phyloP scores from a whole-genome alignment of 164 flowering plant species.

The Chimonanthus praecox region DNA sequence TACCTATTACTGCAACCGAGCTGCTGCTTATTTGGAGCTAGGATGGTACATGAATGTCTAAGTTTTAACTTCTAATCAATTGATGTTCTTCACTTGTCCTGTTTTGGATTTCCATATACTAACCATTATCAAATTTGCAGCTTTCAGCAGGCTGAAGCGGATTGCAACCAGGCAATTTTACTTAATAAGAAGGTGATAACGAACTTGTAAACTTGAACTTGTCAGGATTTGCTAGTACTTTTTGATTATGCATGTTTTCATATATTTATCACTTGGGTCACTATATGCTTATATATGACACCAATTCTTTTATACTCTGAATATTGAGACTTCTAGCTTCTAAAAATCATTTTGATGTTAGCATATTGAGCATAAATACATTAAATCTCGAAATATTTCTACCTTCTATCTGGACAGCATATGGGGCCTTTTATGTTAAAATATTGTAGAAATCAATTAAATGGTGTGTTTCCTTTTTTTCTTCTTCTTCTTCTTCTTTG shows the following conservation, averaged over 20 bases:
- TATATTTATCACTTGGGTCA: neutral
- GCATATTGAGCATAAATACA: too few relatives aligned
- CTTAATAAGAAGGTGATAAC: slow-evolving; percentile 81
- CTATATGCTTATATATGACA: neutral
- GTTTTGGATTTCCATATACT: neutral
- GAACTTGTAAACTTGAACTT: neutral
- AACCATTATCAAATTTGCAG: slow-evolving; percentile 39
- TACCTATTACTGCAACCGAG: slow-evolving; percentile 77
- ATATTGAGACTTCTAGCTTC: too few relatives aligned
- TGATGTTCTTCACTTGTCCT: neutral
- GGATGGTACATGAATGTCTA: slow-evolving; percentile 54
- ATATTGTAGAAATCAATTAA: too few relatives aligned
- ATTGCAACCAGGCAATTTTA: slow-evolving; percentile 70
- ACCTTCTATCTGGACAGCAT: too few relatives aligned
- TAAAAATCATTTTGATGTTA: too few relatives aligned
- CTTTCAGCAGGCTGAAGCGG: slow-evolving; percentile 88
- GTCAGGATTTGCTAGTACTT: neutral
- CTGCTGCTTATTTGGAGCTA: slow-evolving; percentile 86
- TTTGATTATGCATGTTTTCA: neutral
- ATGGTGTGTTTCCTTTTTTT: too few relatives aligned
- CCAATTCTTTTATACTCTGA: too few relatives aligned
- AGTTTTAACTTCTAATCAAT: neutral
- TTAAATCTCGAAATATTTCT: too few relatives aligned
- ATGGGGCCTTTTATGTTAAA: too few relatives aligned
- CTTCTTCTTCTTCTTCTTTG: too few relatives aligned